Evolutionary conservation across 495 filamentous ascomycete genomes (phyloP).

Genomic region (Staphylotrichum tortipilum): DNA sequence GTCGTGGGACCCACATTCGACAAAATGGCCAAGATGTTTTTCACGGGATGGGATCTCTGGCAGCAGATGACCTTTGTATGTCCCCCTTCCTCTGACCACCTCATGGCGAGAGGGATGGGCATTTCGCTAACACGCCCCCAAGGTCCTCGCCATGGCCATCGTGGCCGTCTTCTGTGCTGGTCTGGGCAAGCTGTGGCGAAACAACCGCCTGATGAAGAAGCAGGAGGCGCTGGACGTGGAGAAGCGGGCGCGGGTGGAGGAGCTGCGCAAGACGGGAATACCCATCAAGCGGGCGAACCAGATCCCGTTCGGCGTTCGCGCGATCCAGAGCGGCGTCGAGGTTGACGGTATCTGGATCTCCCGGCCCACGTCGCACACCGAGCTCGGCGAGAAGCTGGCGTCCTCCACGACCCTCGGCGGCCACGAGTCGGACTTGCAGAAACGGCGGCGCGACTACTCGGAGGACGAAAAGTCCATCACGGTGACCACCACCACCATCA

Average conservation of each 20-base stretch:
- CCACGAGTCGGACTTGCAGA: slow-evolving; percentile 14
- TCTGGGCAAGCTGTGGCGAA: slow-evolving; percentile 53
- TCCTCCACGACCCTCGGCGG: slow-evolving; percentile 26
- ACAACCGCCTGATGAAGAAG: slow-evolving; percentile 54
- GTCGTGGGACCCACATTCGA: background rate
- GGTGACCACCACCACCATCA: slow-evolving; percentile 11
- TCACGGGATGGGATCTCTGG: slow-evolving; percentile 73
- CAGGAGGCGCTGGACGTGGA: slow-evolving; percentile 58
- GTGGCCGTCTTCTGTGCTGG: slow-evolving; percentile 44
- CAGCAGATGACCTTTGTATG: slow-evolving; percentile 86
- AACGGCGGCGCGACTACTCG: slow-evolving; percentile 5
- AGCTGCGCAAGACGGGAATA: slow-evolving; percentile 44
- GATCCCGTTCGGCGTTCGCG: slow-evolving; percentile 82
- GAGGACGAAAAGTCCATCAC: slow-evolving; percentile 8
- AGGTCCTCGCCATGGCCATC: slow-evolving; percentile 42
- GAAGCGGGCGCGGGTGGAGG: slow-evolving; percentile 47
- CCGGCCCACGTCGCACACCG: slow-evolving; percentile 47
- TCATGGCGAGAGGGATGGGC: too few species aligned
- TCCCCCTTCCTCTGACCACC: background rate
- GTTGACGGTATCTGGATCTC: slow-evolving; percentile 89
- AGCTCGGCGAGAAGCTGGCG: slow-evolving; percentile 21
- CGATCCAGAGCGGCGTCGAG: slow-evolving; percentile 76
- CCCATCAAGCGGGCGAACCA: slow-evolving; percentile 43
- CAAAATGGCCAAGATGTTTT: slow-evolving; percentile 47
- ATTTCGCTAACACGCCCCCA: slow-evolving; percentile 16